Evolutionary conservation across 805 yeast genomes (phyloP).

Genomic region (Wickerhamomyces silvicola): DNA sequence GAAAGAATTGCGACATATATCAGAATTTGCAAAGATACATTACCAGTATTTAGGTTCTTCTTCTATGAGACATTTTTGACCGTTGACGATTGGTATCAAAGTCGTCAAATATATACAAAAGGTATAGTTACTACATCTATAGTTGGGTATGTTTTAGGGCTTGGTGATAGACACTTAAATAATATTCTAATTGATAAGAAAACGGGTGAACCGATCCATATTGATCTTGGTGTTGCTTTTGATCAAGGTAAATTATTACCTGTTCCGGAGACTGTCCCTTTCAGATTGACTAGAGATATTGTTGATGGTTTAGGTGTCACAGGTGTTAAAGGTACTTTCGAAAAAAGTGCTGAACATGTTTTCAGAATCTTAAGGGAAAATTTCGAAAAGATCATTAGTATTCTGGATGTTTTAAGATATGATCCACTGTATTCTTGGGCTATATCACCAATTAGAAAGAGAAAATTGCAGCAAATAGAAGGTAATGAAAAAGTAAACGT

Average conservation of each 20-base stretch:
- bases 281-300: conserved; percentile 81
- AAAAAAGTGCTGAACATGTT: conserved; percentile 66
- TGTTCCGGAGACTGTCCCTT: conserved; percentile 92
- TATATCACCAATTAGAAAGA: conserved; percentile 64
- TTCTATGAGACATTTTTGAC: conserved; percentile 61
- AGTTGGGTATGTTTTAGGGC: conserved; percentile 80
- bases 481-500: conserved; percentile 3
- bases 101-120: conserved; percentile 57
- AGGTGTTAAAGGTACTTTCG: conserved; percentile 77
- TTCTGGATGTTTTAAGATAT: conserved; percentile 78
- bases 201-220: conserved; percentile 93
- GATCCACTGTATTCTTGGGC: conserved; percentile 95
- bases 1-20: conserved; percentile 41
- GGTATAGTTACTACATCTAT: conserved; percentile 84
- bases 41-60: conserved; percentile 65
- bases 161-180: conserved; percentile 94
- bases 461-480: conserved; percentile 40
- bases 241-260: conserved; percentile 85
- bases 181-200: conserved; percentile 73
- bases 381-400: conserved; percentile 65
- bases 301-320: conserved; percentile 89
- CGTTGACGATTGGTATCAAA: conserved; percentile 69
- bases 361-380: conserved; percentile 60
- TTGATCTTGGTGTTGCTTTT: conserved; percentile 93
- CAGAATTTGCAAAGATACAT: conserved; percentile 41